These are phyloP conservation scores for Alloascoidea africana DNA, from an alignment of 805 yeast genomes.

Conservation along the genomic window DNA sequence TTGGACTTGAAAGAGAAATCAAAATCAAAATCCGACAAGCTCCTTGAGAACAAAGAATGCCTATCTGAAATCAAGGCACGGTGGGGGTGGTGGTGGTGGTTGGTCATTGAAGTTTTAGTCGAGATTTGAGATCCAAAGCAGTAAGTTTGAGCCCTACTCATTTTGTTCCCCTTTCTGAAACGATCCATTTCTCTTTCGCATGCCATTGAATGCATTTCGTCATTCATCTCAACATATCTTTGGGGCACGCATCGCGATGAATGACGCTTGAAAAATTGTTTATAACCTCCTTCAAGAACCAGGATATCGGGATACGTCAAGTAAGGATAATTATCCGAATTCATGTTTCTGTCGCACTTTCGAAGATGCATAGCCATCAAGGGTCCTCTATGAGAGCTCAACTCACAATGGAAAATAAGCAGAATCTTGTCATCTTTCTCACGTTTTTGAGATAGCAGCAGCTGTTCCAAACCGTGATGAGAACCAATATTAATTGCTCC, in stretches of 20 bases:
- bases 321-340: conserved; percentile 64
- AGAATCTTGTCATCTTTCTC: conserved; percentile 24
- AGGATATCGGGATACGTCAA: conserved; percentile 81
- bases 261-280: conserved; percentile 48
- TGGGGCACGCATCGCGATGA: conserved; percentile 55
- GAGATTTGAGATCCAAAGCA: too few relatives aligned
- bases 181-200: conserved; percentile 39
- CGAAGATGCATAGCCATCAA: conserved; percentile 78
- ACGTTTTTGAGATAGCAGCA: conserved; percentile 25
- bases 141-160: too few relatives aligned
- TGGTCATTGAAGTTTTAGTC: too few relatives aligned
- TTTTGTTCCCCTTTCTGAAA: conserved; percentile 24
- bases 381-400: conserved; percentile 89
- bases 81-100: too few relatives aligned
- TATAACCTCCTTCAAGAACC: conserved; percentile 85
- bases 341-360: conserved; percentile 63
- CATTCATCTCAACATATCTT: conserved; percentile 80
- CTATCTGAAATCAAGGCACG: too few relatives aligned
- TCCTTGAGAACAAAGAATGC: too few relatives aligned
- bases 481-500: conserved; percentile 69
- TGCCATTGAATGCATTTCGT: conserved; percentile 25
- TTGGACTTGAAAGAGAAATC: too few relatives aligned
- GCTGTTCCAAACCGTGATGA: conserved; percentile 49
- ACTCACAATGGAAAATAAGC: conserved; percentile 87
- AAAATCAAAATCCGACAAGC: too few relatives aligned